Conservation (phyloP, 2,329 filamentous ascomycete genomes). For the Xylariaceae sp. region DNA sequence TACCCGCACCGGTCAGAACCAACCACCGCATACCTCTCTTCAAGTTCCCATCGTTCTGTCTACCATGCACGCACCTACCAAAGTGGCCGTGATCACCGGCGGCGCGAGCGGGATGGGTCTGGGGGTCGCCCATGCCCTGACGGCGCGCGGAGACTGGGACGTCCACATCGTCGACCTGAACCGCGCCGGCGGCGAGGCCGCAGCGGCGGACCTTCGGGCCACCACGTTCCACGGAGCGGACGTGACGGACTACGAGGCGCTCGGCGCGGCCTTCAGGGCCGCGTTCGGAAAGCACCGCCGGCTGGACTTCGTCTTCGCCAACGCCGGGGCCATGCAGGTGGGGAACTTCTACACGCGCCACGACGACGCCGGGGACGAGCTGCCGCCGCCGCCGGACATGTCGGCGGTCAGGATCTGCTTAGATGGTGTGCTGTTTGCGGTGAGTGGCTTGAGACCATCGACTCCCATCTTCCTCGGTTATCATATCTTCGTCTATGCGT, state of each 20-base stretch:
- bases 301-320: slow-evolving; percentile 18
- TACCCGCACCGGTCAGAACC: no score
- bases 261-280: slow-evolving; percentile 13
- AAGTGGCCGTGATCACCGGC: slow-evolving; percentile 18
- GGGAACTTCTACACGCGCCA: slow-evolving; percentile 15
- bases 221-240: slow-evolving; percentile 11
- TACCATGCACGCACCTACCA: slow-evolving; percentile 1
- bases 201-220: neutral
- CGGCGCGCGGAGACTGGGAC: slow-evolving; percentile 11
- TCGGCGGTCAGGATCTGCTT: slow-evolving; percentile 24
- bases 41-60: no score
- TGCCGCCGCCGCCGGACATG: slow-evolving; percentile 19
- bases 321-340: slow-evolving; percentile 17
- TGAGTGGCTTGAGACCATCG: no score
- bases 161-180: slow-evolving; percentile 14
- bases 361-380: slow-evolving; percentile 7
- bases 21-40: no score
- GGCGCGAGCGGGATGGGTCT: slow-evolving; percentile 19
- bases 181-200: neutral
- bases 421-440: slow-evolving; percentile 29
- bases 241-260: slow-evolving; percentile 11
- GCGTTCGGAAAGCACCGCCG: slow-evolving; percentile 9
- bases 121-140: slow-evolving; percentile 15
- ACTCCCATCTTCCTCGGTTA: no score
- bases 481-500: no score